A percentile compares a stretch with the other conserved stretches of the same genome.
phyloP scores from a whole-genome alignment of 306 rosid species.

The Senna siamea region DNA sequence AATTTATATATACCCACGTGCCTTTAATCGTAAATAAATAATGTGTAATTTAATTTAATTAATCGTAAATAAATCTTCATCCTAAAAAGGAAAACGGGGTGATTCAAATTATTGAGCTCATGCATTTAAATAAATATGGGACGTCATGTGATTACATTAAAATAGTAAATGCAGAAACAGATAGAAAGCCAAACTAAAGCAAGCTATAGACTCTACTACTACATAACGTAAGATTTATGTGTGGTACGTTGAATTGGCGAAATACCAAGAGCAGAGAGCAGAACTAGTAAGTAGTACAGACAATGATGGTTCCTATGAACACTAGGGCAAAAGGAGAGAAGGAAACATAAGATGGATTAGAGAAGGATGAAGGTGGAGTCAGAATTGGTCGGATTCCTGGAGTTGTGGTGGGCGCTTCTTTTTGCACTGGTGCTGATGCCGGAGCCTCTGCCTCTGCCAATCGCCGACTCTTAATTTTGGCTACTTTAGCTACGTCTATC shows the following conservation, averaged over 20 bases:
- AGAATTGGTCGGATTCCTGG: slow-evolving; percentile 34
- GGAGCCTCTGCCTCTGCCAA: slow-evolving; percentile 2
- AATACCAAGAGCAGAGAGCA: not conserved
- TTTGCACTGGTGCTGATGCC: slow-evolving; percentile 29
- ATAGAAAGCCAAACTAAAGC: not conserved
- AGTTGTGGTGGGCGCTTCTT: slow-evolving; percentile 34
- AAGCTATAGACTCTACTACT: not conserved
- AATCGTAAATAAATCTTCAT: too few species aligned
- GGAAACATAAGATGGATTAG: slow-evolving; percentile 24
- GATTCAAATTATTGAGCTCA: too few species aligned
- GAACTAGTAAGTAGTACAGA: not conserved
- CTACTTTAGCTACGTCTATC: slow-evolving; percentile 33
- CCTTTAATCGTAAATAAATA: too few species aligned
- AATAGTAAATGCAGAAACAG: not conserved
- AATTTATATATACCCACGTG: too few species aligned
- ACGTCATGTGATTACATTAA: too few species aligned
- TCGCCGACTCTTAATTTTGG: slow-evolving; percentile 1
- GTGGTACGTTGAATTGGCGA: too few species aligned
- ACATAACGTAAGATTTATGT: not conserved
- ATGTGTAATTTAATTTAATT: too few species aligned
- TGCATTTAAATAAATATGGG: too few species aligned
- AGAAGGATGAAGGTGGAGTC: slow-evolving; percentile 21
- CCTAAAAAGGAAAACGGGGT: too few species aligned
- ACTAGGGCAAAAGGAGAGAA: slow-evolving; percentile 12
- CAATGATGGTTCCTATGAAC: slow-evolving; percentile 9